These are phyloP conservation scores for Saksenaea oblongispora DNA, from an alignment of 371 early-diverging fungal genomes.

Conservation along the genomic window DNA sequence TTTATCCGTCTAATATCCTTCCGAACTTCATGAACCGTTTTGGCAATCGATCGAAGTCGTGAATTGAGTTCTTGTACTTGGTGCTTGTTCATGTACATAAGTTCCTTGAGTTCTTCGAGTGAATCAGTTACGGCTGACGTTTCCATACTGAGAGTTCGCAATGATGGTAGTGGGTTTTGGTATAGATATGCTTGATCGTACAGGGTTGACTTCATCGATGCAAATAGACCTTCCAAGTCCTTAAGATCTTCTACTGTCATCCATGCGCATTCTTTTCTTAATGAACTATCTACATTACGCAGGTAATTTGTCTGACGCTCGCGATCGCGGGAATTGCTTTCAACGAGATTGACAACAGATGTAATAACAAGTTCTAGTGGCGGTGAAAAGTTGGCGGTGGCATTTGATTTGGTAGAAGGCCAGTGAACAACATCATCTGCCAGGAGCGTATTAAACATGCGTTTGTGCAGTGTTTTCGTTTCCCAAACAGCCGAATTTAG, in stretches of 20 bases:
- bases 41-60: conserved; percentile 49
- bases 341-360: conserved; percentile 44
- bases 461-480: conserved; percentile 52
- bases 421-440: conserved; percentile 39
- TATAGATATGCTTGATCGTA: conserved; percentile 39
- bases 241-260: conserved; percentile 39
- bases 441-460: conserved; percentile 41
- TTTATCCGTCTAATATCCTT: conserved; percentile 53
- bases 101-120: conserved; percentile 51
- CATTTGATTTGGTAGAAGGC: conserved; percentile 5
- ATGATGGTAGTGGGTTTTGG: conserved; percentile 43
- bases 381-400: conserved; percentile 30
- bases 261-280: conserved; percentile 42
- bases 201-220: conserved; percentile 35
- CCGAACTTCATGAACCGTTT: conserved; percentile 54
- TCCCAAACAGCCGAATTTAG: conserved; percentile 50
- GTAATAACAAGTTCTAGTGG: conserved; percentile 50
- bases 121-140: conserved; percentile 47
- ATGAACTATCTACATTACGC: conserved; percentile 35
- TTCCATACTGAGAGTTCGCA: conserved; percentile 41
- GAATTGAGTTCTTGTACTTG: conserved; percentile 50
- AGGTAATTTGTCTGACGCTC: conserved; percentile 47
- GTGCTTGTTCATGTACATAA: conserved; percentile 54
- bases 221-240: conserved; percentile 37
- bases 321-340: conserved; percentile 45